phyloP scores from a whole-genome alignment of 2,329 filamentous ascomycete species.

The Penicillium sp. region DNA sequence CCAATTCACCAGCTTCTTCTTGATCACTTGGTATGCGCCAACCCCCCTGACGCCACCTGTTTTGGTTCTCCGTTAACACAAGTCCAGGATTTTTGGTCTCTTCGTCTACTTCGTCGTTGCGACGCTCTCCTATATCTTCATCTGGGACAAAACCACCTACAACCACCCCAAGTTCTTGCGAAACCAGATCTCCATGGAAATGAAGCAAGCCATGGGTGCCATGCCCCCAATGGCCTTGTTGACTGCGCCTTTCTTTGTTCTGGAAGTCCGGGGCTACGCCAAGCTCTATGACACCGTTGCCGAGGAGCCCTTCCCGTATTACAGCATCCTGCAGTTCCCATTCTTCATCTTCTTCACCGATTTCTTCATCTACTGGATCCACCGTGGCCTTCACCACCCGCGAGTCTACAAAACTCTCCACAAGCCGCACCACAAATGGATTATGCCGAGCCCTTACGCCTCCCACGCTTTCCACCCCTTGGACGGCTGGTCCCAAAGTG shows the following conservation, averaged over 20 bases:
- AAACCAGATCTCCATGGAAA: slow-evolving; percentile 86
- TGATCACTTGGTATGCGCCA: slow-evolving; percentile 76
- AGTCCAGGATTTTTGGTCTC: slow-evolving; percentile 75
- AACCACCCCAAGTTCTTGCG: slow-evolving; percentile 92
- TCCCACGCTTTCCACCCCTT: slow-evolving; percentile 93
- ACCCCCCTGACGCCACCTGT: background rate
- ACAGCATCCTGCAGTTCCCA: slow-evolving; percentile 81
- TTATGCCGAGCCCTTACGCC: slow-evolving; percentile 93
- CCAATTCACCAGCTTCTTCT: slow-evolving; percentile 72
- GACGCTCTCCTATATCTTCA: slow-evolving; percentile 77
- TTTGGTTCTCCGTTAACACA: background rate
- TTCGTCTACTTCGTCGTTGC: slow-evolving; percentile 83
- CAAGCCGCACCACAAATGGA: slow-evolving; percentile 99
- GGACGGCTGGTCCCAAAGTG: slow-evolving; percentile 83
- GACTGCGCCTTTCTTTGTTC: slow-evolving; percentile 77
- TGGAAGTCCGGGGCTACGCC: slow-evolving; percentile 79
- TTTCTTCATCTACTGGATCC: slow-evolving; percentile 87
- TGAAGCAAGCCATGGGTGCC: slow-evolving; percentile 71
- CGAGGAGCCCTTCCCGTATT: slow-evolving; percentile 74
- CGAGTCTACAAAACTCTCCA: slow-evolving; percentile 82
- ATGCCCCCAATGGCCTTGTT: slow-evolving; percentile 82
- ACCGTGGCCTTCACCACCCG: slow-evolving; percentile 80
- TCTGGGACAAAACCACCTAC: slow-evolving; percentile 89
- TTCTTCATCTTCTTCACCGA: slow-evolving; percentile 88
- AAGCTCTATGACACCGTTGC: slow-evolving; percentile 81